Evolutionary conservation across 2,329 filamentous ascomycete species (phyloP), one percentile per base, ranked within the genome.

Genomic region (Colletotrichum tabaci): DNA sequence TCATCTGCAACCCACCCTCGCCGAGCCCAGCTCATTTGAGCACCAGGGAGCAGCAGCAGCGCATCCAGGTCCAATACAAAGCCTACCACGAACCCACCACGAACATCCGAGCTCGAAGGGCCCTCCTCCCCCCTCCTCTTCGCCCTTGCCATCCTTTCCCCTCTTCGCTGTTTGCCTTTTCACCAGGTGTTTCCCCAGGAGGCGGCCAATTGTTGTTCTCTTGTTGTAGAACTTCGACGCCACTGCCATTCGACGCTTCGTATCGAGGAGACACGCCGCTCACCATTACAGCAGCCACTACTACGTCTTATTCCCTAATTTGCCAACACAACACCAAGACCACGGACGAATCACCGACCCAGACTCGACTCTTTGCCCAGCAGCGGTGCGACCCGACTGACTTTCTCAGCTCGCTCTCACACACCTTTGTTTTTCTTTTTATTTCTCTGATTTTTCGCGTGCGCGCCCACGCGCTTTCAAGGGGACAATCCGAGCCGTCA

Each of bases 321-420:
- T 52, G 69, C 56, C 23, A 47, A 47, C n/a, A 40, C 67, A 47
- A 23, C 49, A 40, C 23, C 40, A 40, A 66, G 49, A 13, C 40
- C 13, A 13, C 50, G 40, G 38, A 53, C 69, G 58, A 72, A 69
- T 69, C 65, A 64, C 26, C 53, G 23, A 72, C 42, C 52, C 47
- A 42, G 21, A 69, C 65, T 42, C n/a, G 38, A 42, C 18, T 57
- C 53, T 57, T 57, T 44, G 49, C 61, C 26, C 35, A 18, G 40
- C 50, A 58, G 42, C 13, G 58, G 57, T 63, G 50, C 68, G 38
- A 58, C 50, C 44, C 52, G 58, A 55, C 50, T 46, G 58, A 55
- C 50, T 46, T 35, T 46, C 21, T n/a, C 60, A 72, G 53, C 69
- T 63, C 46, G 35, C 49, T 30, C 21, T 35, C 46, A 18, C 38